These are phyloP conservation scores for Kluyveromyces nonfermentans DNA, from an alignment of 805 yeast genomes.

Conservation along the genomic window DNA sequence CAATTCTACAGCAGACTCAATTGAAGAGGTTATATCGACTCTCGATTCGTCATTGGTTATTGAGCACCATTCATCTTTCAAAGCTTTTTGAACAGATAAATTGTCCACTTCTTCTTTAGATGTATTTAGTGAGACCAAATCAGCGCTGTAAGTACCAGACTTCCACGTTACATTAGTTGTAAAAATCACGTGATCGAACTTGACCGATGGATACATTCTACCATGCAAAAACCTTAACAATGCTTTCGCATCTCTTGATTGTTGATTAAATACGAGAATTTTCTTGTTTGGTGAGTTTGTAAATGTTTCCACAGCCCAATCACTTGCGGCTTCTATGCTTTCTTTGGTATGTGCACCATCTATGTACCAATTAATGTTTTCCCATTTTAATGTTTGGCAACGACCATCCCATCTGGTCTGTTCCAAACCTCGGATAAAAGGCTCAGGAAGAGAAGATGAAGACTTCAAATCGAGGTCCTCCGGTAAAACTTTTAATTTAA, in stretches of 20 bases:
- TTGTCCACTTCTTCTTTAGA: constrained; percentile 70
- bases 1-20: constrained; percentile 60
- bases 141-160: constrained; percentile 67
- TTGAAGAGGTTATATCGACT: constrained; percentile 53
- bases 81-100: constrained; percentile 68
- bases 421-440: constrained; percentile 51
- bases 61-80: constrained; percentile 61
- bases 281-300: constrained; percentile 15
- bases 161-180: constrained; percentile 91
- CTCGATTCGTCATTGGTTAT: constrained; percentile 35
- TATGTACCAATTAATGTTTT: constrained; percentile 58
- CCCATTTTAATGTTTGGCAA: constrained; percentile 58
- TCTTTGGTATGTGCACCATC: constrained; percentile 97
- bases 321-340: constrained; percentile 70
- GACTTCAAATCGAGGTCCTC: constrained; percentile 11
- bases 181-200: constrained; percentile 72
- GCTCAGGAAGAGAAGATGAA: constrained; percentile 33
- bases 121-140: constrained; percentile 77
- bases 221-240: constrained; percentile 47
- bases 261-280: constrained; percentile 84
- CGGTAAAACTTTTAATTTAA: constrained; percentile 35
- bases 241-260: constrained; percentile 72
- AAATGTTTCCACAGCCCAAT: constrained; percentile 51
- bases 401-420: constrained; percentile 89
- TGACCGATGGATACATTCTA: constrained; percentile 32